Evolutionary conservation across 169 alveolate species (phyloP).

Genomic region (Plasmodium gaboni): DNA sequence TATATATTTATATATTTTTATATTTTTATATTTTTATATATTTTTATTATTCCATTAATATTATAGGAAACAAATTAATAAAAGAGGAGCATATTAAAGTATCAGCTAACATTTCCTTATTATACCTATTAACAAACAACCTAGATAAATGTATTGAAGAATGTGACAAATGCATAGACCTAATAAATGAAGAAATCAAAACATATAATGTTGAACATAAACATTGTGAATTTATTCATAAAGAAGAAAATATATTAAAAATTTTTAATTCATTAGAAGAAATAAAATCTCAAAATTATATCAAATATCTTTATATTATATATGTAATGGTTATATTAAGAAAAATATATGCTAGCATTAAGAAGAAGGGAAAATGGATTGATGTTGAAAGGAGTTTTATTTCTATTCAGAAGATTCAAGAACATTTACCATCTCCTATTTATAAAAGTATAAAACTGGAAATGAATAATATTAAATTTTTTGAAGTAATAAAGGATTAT

Average conservation of each 20-base stretch:
- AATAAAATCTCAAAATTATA: slow-evolving; percentile 43
- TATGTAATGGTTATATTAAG: slow-evolving; percentile 49
- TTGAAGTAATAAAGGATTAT: not conserved
- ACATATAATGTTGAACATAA: slow-evolving; percentile 18
- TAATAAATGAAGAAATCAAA: slow-evolving; percentile 62
- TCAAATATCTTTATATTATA: slow-evolving; percentile 51
- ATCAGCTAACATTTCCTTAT: slow-evolving; percentile 27
- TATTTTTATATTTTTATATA: too few species aligned
- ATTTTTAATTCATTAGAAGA: slow-evolving; percentile 39
- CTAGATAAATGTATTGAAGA: slow-evolving; percentile 22
- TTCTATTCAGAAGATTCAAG: slow-evolving; percentile 14
- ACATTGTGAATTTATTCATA: not conserved
- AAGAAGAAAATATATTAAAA: not conserved
- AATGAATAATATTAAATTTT: slow-evolving; percentile 2
- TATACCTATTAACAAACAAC: slow-evolving; percentile 35
- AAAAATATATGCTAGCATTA: slow-evolving; percentile 43
- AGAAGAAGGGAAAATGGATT: slow-evolving; percentile 6
- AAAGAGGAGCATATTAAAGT: slow-evolving; percentile 56
- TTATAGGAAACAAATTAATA: slow-evolving; percentile 25
- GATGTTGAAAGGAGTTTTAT: slow-evolving; percentile 13
- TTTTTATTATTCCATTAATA: too few species aligned
- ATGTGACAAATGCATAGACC: slow-evolving; percentile 45
- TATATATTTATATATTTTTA: too few species aligned
- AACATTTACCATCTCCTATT: slow-evolving; percentile 27
- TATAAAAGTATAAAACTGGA: slow-evolving; percentile 33